Evolutionary conservation across 2,329 filamentous ascomycete genomes (phyloP).

Genomic region (Neoarthrinium moseri): DNA sequence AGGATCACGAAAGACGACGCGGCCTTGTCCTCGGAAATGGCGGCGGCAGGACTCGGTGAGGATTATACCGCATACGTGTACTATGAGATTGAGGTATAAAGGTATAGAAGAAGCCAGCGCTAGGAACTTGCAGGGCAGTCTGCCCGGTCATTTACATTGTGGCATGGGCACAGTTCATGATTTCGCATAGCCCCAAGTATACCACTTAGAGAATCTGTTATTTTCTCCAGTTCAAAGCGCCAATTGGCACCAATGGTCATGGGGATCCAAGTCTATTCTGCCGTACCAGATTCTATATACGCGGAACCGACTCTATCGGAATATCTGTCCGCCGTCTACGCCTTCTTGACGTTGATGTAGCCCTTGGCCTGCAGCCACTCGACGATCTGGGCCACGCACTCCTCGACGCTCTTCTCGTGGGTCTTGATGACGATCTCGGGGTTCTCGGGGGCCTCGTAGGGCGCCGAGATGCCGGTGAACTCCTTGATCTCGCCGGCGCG

Average conservation of each 20-base stretch:
- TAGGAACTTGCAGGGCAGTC: too few relatives aligned
- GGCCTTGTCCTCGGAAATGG: slow-evolving; percentile 76
- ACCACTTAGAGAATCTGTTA: too few relatives aligned
- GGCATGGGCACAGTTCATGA: too few relatives aligned
- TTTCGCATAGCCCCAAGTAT: too few relatives aligned
- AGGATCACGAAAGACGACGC: slow-evolving; percentile 88
- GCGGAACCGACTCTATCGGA: background rate
- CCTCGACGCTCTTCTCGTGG: slow-evolving; percentile 79
- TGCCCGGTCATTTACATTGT: too few relatives aligned
- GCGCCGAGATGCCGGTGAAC: slow-evolving; percentile 93
- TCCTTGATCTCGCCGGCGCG: slow-evolving; percentile 92
- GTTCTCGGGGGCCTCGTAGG: slow-evolving; percentile 85
- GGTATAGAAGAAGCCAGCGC: too few relatives aligned
- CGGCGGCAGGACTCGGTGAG: slow-evolving; percentile 68
- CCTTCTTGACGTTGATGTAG: slow-evolving; percentile 38
- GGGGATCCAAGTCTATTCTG: background rate
- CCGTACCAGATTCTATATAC: background rate
- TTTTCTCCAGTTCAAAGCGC: too few relatives aligned
- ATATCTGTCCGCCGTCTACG: background rate
- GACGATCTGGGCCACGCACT: slow-evolving; percentile 83
- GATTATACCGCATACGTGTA: slow-evolving; percentile 97
- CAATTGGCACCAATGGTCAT: too few relatives aligned
- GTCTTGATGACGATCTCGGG: slow-evolving; percentile 88
- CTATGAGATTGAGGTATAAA: slow-evolving; percentile 82
- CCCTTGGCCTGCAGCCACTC: slow-evolving; percentile 73